Base-by-base conservation (phyloP, 352 stramenopile species). In the Pythium dissimile region DNA sequence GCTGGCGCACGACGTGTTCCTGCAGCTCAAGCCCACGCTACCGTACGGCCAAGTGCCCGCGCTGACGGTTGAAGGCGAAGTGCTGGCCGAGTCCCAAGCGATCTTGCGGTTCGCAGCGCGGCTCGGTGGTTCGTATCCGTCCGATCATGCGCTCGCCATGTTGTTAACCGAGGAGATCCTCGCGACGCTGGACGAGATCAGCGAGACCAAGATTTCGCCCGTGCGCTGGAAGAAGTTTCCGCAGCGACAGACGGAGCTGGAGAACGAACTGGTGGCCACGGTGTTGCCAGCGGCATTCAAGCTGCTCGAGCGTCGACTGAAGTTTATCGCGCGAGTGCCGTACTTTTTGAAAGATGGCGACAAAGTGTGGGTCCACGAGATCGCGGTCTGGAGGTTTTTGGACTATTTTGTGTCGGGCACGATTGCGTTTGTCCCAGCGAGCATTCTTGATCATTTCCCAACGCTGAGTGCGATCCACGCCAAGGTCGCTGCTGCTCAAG, bases 71-170 rank as follows among this genome's bases (percentile, higher is more conserved):
- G 59, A 89, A 37, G 75, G 70, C 1, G 37, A 74, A 8, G 47
- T 60, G 16, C 59, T 89, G 20, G 72, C 62, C 1, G 67, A 93
- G 49, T 72, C 66, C 18, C 59, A 72, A 12, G 68, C 72, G 1
- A 80, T 89, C 27, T 53, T 92, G 46, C 71, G 80, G 5, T 92
- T 73, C 45, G 78, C 70, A 6, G 86, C 81, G 7, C 78, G 80
- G 3, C 54, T 89, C 21, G 62, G 56, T 9, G 63, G 65, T 13
- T 66, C 72, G 11, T 75, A 67, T 37, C 70, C 69, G 3, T 16
- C 49, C 16, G 60, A 65, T 45, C 46, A 55, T 16, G 47, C 59
- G 1, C 51, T 70, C 7, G 38, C 27, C 9, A 50, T 51, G 30
- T 38, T 71, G 26, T 42, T 61, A 18, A 44, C 72, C 32, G 57